Evolutionary conservation across 768 basidiomycete species (phyloP).

Genomic region (Podaxis pistillaris): DNA sequence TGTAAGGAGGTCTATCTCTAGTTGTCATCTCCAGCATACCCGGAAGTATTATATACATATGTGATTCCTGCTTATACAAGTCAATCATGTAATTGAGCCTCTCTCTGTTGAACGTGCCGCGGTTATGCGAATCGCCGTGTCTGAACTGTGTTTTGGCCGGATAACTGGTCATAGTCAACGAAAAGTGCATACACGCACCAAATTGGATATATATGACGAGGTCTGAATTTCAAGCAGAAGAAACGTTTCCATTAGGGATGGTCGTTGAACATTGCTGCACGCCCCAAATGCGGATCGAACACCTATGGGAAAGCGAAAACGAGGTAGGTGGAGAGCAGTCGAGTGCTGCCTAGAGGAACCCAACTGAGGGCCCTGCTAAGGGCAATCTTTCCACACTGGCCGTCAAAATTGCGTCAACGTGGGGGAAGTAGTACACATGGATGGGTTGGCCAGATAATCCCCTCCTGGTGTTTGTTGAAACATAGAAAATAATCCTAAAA

Average conservation of each 20-base stretch:
- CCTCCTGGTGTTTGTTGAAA: constrained; percentile 2
- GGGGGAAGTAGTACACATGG: neutral
- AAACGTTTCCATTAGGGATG: neutral
- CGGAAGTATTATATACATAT: constrained; percentile 35
- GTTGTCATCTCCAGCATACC: constrained; percentile 38
- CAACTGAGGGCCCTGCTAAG: neutral
- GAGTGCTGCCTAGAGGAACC: neutral
- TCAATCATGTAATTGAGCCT: constrained; percentile 39
- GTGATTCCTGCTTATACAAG: constrained; percentile 38
- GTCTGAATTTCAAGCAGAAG: neutral
- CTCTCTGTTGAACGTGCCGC: constrained; percentile 37
- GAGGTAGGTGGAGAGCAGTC: neutral
- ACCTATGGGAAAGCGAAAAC: neutral
- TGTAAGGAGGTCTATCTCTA: constrained; percentile 36
- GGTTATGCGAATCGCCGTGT: constrained; percentile 34
- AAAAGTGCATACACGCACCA: neutral
- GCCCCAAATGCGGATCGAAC: neutral
- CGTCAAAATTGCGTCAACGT: neutral
- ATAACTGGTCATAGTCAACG: neutral
- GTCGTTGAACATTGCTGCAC: too few species aligned
- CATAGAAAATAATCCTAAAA: neutral
- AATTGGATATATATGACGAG: neutral
- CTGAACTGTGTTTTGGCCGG: constrained; percentile 43
- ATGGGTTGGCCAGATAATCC: constrained; percentile 7
- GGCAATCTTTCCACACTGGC: neutral